A percentile compares a stretch with the other conserved stretches of the same genome.
Evolutionary conservation across 2,329 filamentous ascomycete species (phyloP).

Genomic region (Talaromyces sp.): DNA sequence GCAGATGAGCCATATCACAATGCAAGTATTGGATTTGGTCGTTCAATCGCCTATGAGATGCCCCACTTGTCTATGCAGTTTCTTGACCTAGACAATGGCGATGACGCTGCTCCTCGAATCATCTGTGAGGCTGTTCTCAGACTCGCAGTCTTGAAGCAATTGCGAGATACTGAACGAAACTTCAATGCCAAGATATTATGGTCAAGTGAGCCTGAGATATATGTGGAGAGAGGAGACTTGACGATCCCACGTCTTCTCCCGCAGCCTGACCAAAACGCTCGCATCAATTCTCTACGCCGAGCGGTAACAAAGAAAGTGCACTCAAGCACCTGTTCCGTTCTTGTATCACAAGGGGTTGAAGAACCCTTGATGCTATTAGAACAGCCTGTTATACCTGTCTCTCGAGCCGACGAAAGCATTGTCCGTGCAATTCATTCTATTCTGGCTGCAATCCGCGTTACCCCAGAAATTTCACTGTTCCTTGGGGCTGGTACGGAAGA

Average conservation of each 20-base stretch:
- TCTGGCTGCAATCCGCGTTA: no score
- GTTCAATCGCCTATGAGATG: slow-evolving; percentile 5
- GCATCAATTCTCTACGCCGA: slow-evolving; percentile 1
- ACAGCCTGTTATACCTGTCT: no score
- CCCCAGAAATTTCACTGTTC: no score
- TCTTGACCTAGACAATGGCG: neutral
- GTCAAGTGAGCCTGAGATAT: neutral
- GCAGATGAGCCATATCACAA: slow-evolving; percentile 6
- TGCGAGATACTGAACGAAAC: neutral
- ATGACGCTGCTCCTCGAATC: neutral
- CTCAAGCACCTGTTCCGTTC: neutral
- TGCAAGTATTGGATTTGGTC: slow-evolving; percentile 11
- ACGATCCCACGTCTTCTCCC: neutral
- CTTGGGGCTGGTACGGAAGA: no score
- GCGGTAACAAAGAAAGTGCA: neutral
- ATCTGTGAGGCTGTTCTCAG: neutral
- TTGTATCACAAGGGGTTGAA: no score
- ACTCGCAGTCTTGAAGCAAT: neutral
- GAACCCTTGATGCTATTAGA: no score
- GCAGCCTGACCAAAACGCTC: neutral
- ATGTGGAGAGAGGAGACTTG: neutral
- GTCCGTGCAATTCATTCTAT: no score
- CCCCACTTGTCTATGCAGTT: neutral
- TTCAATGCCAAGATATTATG: slow-evolving; percentile 6
- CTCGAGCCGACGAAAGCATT: no score